A percentile compares a stretch with the other conserved stretches of the same genome.
These are phyloP conservation scores for Tylopilus subfusipes DNA, from an alignment of 768 basidiomycete species.

Conservation along the genomic window DNA sequence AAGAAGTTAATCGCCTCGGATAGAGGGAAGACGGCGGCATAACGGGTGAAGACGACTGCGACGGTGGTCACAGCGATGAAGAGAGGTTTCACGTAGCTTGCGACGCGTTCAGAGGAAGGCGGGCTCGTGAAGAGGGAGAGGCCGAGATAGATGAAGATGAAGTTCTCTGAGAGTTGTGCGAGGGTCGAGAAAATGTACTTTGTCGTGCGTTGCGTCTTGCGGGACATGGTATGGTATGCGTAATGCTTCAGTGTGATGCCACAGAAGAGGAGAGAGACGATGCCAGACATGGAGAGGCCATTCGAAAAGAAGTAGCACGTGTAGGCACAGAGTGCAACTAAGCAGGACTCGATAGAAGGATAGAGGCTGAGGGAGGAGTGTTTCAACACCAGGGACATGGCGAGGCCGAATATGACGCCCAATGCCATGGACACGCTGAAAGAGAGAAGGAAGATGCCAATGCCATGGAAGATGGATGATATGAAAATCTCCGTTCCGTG, in stretches of 20 bases:
- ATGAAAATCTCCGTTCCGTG: conserved; percentile 86
- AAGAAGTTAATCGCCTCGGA: conserved; percentile 94
- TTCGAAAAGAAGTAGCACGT: conserved; percentile 99
- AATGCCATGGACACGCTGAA: conserved; percentile 95
- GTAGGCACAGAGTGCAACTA: conserved; percentile 91
- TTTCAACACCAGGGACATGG: conserved; percentile 88
- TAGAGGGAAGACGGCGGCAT: conserved; percentile 92
- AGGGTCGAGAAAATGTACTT: conserved; percentile 96
- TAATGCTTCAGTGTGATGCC: conserved; percentile 99
- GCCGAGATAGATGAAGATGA: conserved; percentile 99
- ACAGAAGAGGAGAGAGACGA: conserved; percentile 96
- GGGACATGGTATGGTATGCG: conserved; percentile 99
- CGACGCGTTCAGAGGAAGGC: conserved; percentile 72
- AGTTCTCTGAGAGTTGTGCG: conserved; percentile 95
- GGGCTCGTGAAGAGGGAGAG: conserved; percentile 92
- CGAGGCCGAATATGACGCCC: conserved; percentile 87
- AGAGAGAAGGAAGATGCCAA: conserved; percentile 95
- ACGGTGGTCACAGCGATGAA: conserved; percentile 92
- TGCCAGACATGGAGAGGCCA: conserved; percentile 89
- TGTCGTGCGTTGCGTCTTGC: conserved; percentile 86
- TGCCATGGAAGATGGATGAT: conserved; percentile 88
- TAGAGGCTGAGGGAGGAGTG: conserved; percentile 84
- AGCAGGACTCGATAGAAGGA: conserved; percentile 96
- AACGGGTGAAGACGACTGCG: conserved; percentile 91
- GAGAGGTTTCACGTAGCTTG: conserved; percentile 87